Conservation (phyloP, 2,329 filamentous ascomycete genomes). For the Cladosporium halotolerans region DNA sequence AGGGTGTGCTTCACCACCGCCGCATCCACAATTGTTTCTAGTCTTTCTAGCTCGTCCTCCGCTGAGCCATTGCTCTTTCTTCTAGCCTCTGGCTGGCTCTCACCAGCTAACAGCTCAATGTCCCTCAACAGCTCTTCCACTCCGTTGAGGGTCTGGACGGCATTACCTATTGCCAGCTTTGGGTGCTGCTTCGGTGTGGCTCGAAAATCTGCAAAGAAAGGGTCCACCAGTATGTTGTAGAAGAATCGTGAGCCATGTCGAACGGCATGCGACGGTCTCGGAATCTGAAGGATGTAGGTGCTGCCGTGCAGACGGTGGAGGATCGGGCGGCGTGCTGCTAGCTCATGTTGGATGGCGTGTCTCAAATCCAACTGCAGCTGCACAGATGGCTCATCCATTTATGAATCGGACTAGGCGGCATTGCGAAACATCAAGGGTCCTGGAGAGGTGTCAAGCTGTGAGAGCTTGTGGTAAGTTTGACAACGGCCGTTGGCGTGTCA, state of each 20-base stretch:
- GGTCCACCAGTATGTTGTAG: slow-evolving; percentile 61
- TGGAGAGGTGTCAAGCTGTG: background rate
- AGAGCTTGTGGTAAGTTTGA: background rate
- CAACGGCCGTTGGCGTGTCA: background rate
- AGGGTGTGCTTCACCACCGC: slow-evolving; percentile 42
- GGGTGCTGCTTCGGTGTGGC: slow-evolving; percentile 29
- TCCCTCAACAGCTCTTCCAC: slow-evolving; percentile 49
- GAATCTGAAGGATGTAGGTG: slow-evolving; percentile 61
- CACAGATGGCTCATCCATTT: slow-evolving; percentile 25
- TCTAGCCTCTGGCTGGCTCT: slow-evolving; percentile 19
- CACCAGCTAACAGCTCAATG: slow-evolving; percentile 41
- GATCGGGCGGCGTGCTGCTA: slow-evolving; percentile 44
- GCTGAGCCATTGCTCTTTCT: slow-evolving; percentile 9
- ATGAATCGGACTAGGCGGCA: background rate
- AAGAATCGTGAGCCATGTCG: slow-evolving; percentile 43
- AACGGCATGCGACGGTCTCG: slow-evolving; percentile 43
- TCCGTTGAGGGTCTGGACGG: slow-evolving; percentile 38
- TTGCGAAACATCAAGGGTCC: background rate
- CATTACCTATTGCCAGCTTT: too few species aligned
- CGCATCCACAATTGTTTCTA: slow-evolving; percentile 46
- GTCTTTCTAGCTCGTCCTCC: slow-evolving; percentile 1
- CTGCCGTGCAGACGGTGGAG: slow-evolving; percentile 62
- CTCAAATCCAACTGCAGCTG: slow-evolving; percentile 41
- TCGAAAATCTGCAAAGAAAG: slow-evolving; percentile 47
- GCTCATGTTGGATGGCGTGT: slow-evolving; percentile 33